These are phyloP conservation scores for Emmonsia crescens DNA, from an alignment of 2,329 filamentous ascomycete genomes.

Conservation along the genomic window DNA sequence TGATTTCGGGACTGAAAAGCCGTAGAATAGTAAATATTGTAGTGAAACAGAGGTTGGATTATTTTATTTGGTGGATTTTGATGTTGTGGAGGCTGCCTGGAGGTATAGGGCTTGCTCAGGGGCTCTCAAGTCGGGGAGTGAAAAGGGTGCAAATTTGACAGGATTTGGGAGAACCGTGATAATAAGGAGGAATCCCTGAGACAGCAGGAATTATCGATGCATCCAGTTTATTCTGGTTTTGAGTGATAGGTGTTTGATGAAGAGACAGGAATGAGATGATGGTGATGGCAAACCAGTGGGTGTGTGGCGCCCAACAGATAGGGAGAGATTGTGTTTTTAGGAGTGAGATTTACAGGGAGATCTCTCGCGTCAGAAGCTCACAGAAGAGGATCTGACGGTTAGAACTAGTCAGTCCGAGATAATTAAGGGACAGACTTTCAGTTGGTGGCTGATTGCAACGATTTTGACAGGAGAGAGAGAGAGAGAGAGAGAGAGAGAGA, in stretches of 20 bases:
- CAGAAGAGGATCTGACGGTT: neutral
- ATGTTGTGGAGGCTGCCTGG: neutral
- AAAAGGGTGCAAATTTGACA: neutral
- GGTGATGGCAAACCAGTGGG: constrained; percentile 15
- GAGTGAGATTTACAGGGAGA: constrained; percentile 3
- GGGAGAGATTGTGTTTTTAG: constrained; percentile 17
- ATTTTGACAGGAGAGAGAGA: neutral
- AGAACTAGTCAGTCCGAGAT: neutral
- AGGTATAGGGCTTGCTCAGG: neutral
- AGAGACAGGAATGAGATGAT: constrained; percentile 19
- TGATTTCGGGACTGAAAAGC: neutral
- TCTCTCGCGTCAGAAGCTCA: neutral
- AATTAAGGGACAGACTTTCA: neutral
- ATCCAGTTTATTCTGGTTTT: constrained; percentile 13
- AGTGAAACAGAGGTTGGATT: neutral
- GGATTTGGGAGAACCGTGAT: neutral
- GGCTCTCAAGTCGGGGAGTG: neutral
- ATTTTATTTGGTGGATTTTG: neutral
- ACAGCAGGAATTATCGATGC: neutral
- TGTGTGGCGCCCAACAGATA: neutral
- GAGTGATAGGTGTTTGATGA: constrained; percentile 2
- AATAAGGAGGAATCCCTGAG: neutral
- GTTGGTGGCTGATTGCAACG: neutral
- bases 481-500: neutral
- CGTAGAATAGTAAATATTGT: neutral